Evolutionary conservation across 2,329 filamentous ascomycete genomes (phyloP).

Genomic region (Colletotrichum camelliae): DNA sequence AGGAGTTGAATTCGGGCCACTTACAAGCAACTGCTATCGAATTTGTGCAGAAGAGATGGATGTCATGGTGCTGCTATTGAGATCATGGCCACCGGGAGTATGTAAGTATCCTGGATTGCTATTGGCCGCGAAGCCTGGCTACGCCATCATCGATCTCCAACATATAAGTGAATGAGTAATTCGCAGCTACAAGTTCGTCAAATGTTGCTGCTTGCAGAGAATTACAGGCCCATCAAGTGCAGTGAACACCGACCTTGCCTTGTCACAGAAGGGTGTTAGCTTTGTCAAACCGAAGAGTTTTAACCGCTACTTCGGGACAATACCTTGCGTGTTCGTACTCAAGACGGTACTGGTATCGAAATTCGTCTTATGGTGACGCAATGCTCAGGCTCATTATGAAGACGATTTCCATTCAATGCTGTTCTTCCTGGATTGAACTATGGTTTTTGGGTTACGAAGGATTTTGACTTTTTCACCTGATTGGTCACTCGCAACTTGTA

Average conservation of each 20-base stretch:
- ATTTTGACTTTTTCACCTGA: neutral
- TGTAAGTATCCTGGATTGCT: neutral
- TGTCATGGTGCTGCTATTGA: neutral
- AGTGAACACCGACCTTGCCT: fast-evolving
- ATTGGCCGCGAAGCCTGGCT: neutral
- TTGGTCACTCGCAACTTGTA: neutral
- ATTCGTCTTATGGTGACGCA: neutral
- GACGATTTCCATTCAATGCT: neutral
- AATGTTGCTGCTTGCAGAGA: neutral
- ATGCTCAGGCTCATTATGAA: neutral
- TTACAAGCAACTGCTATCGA: fast-evolving
- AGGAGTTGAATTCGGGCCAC: neutral
- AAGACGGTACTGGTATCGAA: neutral
- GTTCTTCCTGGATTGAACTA: neutral
- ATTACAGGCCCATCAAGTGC: neutral
- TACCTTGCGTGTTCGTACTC: neutral
- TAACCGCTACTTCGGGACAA: neutral
- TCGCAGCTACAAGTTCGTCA: fast-evolving
- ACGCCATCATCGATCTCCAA: neutral
- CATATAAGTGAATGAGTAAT: neutral
- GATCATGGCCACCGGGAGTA: fast-evolving
- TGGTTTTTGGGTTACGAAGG: too few species aligned
- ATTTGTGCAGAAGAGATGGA: fast-evolving
- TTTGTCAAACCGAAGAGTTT: neutral
- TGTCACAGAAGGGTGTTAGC: neutral